phyloP scores from a whole-genome alignment of 2,329 filamentous ascomycete genomes.

The Fusarium oxysporum region DNA sequence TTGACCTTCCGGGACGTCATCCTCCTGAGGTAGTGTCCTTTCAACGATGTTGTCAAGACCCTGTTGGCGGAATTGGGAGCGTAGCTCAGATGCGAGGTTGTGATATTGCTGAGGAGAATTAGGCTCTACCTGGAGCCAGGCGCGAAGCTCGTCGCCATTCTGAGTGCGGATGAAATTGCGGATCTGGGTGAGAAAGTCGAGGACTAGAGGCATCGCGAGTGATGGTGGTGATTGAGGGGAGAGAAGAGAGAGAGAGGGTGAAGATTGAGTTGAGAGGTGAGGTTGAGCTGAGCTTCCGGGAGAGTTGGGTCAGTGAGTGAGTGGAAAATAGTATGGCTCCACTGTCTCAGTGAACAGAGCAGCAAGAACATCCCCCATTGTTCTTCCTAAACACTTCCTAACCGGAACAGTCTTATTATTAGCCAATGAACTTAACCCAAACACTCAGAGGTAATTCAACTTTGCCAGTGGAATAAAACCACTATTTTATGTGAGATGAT shows the following conservation, averaged over 20 bases:
- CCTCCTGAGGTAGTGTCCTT: conserved; percentile 71
- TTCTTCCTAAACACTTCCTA: neutral
- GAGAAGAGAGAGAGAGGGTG: neutral
- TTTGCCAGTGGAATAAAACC: neutral
- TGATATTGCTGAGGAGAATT: conserved; percentile 75
- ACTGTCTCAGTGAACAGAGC: conserved; percentile 13
- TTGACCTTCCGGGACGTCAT: conserved; percentile 71
- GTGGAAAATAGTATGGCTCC: conserved; percentile 35
- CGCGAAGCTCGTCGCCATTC: conserved; percentile 73
- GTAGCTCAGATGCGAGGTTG: conserved; percentile 75
- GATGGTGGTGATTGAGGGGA: neutral
- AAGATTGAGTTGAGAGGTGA: neutral
- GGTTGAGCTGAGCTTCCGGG: conserved; percentile 7
- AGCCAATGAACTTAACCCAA: neutral
- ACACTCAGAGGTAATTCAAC: neutral
- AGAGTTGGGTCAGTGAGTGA: neutral
- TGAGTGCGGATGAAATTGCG: conserved; percentile 66
- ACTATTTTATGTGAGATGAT: neutral
- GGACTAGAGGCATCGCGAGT: conserved; percentile 68
- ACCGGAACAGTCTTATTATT: neutral
- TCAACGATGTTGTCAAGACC: conserved; percentile 73
- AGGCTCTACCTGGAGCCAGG: conserved; percentile 81
- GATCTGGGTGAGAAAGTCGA: conserved; percentile 76
- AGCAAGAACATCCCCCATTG: neutral
- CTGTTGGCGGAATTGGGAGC: conserved; percentile 62